Evolutionary conservation across 2,329 filamentous ascomycete species (phyloP), one percentile per base, ranked within the genome.

Genomic region (Apiospora saccharicola): DNA sequence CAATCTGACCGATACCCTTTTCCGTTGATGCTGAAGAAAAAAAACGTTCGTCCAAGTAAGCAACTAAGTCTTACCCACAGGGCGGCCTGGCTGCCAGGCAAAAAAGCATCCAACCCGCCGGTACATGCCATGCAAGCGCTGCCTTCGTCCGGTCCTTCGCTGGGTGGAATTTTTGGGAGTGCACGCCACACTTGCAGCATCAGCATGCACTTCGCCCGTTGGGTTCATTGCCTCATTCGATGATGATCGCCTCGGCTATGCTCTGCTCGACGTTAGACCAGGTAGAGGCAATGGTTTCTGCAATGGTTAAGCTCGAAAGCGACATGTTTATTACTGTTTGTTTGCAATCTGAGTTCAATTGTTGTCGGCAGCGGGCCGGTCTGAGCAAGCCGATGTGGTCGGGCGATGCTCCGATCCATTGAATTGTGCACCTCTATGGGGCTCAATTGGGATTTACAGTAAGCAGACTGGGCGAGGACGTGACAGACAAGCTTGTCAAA

Each of bases 121-220:
- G 57, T 64, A 64, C 34, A 24, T 64, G 34, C 57, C 19, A 41
- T 41, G 34, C 57, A 41, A n/a, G 19, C 57, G 34, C 19, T 64
- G 16, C 0, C 22, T 14, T 64, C 57, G 34, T 41, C 57, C 34
- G 57, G 57, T n/a, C 57, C 57, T 41, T 64, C 19, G 26, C 49
- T 51, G 14, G n/a, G 49, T n/a, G 3, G 12, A 10, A 26, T 24
- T 24, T 26, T 26, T n/a, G n/a, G n/a, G 49, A 26, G 37, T 12
- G 30, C 53, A 57, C 51, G 22, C 26, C 53, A 61, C 30, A 10
- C 53, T 7, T 16, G 30, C 22, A 4, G 49, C 53, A 37, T 61
- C 53, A 61, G 51, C 53, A 61, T 61, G 53, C 53, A n/a, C 16
- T 7, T 37, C 30, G 53, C 53, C 53, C 53, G 53, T 37, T 22